These are phyloP conservation scores for Leccinum fuscescens DNA, from an alignment of 1,284 basidiomycete genomes.

Conservation along the genomic window DNA sequence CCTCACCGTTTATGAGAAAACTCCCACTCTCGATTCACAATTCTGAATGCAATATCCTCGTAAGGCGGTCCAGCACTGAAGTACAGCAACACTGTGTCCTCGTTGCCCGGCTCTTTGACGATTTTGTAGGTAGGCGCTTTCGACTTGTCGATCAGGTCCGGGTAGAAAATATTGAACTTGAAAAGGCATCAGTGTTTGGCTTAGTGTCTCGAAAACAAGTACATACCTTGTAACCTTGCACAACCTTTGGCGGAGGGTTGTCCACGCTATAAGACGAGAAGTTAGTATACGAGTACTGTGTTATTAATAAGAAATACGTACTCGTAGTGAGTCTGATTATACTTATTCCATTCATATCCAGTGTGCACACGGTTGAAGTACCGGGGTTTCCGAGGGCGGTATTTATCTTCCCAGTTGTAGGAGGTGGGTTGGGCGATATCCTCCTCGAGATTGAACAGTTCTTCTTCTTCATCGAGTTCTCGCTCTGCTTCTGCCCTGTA, in stretches of 20 bases:
- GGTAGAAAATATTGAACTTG: constrained; percentile 92
- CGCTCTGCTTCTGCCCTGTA: constrained; percentile 87
- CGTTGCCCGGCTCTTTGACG: constrained; percentile 87
- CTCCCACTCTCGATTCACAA: constrained; percentile 98
- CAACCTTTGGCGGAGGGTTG: constrained; percentile 96
- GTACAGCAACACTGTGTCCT: constrained; percentile 90
- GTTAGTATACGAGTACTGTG: constrained; percentile 5
- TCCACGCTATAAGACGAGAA: constrained; percentile 63
- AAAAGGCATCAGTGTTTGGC: constrained; percentile 18
- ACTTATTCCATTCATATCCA: constrained; percentile 99
- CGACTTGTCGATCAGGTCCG: constrained; percentile 94
- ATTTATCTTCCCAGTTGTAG: constrained; percentile 99
- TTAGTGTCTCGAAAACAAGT: constrained; percentile 10
- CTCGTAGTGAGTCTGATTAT: constrained; percentile 99
- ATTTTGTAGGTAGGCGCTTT: constrained; percentile 96
- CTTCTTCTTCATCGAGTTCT: constrained; percentile 93
- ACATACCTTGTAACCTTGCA: constrained; percentile 93
- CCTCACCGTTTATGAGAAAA: constrained; percentile 89
- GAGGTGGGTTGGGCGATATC: constrained; percentile 76
- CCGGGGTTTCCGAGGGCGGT: constrained; percentile 94
- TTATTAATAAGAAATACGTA: constrained; percentile 42
- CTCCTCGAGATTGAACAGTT: constrained; percentile 89
- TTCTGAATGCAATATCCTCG: constrained; percentile 97
- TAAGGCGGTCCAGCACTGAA: constrained; percentile 98
- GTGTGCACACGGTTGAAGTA: constrained; percentile 99